Base-by-base conservation (phyloP, 495 filamentous ascomycete genomes). In the Lophiostoma macrostomum region DNA sequence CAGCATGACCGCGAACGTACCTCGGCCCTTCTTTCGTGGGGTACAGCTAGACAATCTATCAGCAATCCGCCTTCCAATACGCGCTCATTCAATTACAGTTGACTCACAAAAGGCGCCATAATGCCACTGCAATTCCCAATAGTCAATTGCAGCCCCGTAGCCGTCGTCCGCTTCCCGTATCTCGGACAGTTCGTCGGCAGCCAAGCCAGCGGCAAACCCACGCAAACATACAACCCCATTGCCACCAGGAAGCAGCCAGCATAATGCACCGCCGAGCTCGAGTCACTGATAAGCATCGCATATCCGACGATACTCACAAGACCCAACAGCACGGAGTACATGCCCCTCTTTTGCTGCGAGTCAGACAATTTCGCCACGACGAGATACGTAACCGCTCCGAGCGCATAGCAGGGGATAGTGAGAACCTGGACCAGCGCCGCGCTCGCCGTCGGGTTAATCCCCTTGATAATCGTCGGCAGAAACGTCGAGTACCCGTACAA, bases 401-500 rank as follows among this genome's bases (percentile, higher is more conserved):
- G 64, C 32, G 76, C 76, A 59, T 89, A 91, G 64, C 83, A 86
- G 3, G 87, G 87, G 34, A 91, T 85, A 0, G 85, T 90, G n/a
- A 89, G 76, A 20, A 85, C 77, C 67, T 91, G 87, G 14, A 85
- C 74, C 49, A 86, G 68, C 0, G 84, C 76, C 0, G 71, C 70
- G 0, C 77, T 72, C 77, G 83, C 88, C 6, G 18, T 53, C 13
- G 71, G 61, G 1, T 83, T 82, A 47, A 88, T 76, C 10, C 75
- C 81, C 23, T 79, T 70, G 69, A 91, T 88, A 58, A 91, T 90
- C 19, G 84, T 91, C 0, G 87, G 86, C 3, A 89, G 71, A 60
- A 91, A 91, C 1, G 83, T 88, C 54, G 77, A 81, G 67, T 80
- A 91, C 3, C 84, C 85, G 64, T 91, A 91, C 0, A 89, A 74